These are phyloP conservation scores for Aspergillus sp. DNA, from an alignment of 2,329 filamentous ascomycete genomes.

Conservation along the genomic window DNA sequence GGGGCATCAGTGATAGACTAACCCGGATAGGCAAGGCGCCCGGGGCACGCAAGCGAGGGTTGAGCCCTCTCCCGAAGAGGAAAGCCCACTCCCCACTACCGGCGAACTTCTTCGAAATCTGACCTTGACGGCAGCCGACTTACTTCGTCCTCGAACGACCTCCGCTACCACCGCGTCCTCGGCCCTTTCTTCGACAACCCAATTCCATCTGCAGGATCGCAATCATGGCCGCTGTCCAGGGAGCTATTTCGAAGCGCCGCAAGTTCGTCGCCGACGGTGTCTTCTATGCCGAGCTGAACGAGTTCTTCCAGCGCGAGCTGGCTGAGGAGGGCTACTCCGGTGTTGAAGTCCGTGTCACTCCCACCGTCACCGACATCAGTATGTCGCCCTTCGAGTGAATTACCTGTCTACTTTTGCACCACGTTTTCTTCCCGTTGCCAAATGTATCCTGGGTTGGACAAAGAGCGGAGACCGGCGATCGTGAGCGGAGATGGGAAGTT, in stretches of 20 bases:
- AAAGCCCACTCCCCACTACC: constrained; percentile 39
- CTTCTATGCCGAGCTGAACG: constrained; percentile 99
- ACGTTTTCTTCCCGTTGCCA: neutral
- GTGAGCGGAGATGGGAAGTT: neutral
- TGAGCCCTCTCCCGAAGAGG: constrained; percentile 40
- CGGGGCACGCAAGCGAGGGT: constrained; percentile 31
- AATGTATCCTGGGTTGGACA: constrained; percentile 11
- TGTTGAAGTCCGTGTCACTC: constrained; percentile 99
- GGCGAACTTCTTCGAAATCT: constrained; percentile 31
- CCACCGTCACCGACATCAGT: constrained; percentile 99
- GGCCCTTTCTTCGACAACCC: constrained; percentile 36
- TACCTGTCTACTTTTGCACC: constrained; percentile 13
- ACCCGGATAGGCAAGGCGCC: constrained; percentile 18
- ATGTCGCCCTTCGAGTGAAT: constrained; percentile 34
- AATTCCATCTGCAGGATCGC: constrained; percentile 35
- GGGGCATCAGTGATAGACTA: constrained; percentile 2
- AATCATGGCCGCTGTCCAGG: constrained; percentile 52
- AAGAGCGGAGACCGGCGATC: constrained; percentile 5
- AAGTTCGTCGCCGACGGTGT: constrained; percentile 97
- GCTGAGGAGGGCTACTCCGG: constrained; percentile 99
- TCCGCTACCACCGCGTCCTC: constrained; percentile 27
- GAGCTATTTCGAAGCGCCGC: constrained; percentile 53
- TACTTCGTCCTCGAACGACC: constrained; percentile 31
- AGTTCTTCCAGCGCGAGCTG: constrained; percentile 99
- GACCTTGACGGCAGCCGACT: constrained; percentile 26